Base-by-base conservation (phyloP, 2,329 filamentous ascomycete species). In the Apiospora hydei region DNA sequence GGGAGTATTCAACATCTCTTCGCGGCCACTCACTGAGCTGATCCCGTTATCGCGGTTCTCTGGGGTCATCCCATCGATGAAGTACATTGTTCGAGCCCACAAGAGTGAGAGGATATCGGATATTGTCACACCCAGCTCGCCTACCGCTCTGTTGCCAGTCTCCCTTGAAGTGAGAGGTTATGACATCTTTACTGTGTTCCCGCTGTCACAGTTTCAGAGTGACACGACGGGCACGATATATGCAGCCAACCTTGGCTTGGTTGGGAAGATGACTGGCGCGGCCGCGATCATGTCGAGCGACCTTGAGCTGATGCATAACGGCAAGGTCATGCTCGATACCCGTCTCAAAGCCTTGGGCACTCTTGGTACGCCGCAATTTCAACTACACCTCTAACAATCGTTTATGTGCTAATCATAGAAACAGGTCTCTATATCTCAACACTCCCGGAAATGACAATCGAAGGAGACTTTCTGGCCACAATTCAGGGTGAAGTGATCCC, bases 211-310 rank as follows among this genome's bases (percentile, higher is more conserved):
- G 0, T 91, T 96, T 74, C 81, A 83, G 1, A 84, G 83, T n/a
- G 80, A 84, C 66, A 78, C 77, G 1, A 78, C 78, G 64, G 78
- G 84, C 49, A 74, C 80, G 26, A 83, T 92, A 0, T 83, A 83
- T 61, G 85, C 95, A 1, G 91, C 94, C 0, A 91, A 92, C 24
- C 82, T 98, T 0, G 96, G 96, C 0, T 84, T 98, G 1, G 75
- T 97, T 4, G 93, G 89, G 2, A 98, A 98, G 82, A 97, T 98
- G 93, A 94, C 94, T 0, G 96, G 95, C 0, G 90, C 92, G 0
- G 95, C 94, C 0, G 95, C 94, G 0, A 87, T 98, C 10, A 84
- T 92, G 0, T 86, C 85, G 49, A 91, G 85, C n/a, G 86, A 88
- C 41, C 87, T 91, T 64, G 87, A 87, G 46, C 80, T 91, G 61